Evolutionary conservation across 306 rosid species (phyloP), one percentile per base, ranked within the genome.

Genomic region (Delonix regia): DNA sequence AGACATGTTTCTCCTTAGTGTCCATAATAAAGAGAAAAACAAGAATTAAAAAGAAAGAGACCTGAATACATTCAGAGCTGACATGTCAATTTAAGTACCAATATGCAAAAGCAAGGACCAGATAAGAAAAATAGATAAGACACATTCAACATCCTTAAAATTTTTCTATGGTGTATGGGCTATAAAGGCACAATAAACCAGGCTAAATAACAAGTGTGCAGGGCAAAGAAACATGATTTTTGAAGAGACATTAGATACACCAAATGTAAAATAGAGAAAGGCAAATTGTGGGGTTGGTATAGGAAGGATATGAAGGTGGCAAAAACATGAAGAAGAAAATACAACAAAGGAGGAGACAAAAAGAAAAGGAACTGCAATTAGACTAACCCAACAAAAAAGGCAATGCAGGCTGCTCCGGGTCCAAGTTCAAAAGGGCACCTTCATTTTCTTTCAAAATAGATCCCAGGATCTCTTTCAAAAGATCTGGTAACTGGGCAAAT

Each of bases 381-480:
- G 12, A 78, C 88, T 85, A 85, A 92, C 98, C 98, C 98, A n/a
- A 94, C 97, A 64, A 94, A 94, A 89, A 92, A 94, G 97, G 96
- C 80, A 94, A 86, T 48, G 98, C 98, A 30, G 98, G 98, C 82
- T 94, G 98, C 90, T 94, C 98, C 8, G 92, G 93, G 81, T 94
- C 98, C 90, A 94, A 89, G 85, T 94, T 94, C 74, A 94, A 79
- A 69, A 94, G 93, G 47, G 98, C 78, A 16, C 98, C 98, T 90
- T 94, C 98, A 66, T 92, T 94, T 80, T 94, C 97, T 86, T 89
- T 94, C 89, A 94, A 81, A 88, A 94, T 92, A 47, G 98, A 92
- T 72, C 97, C 97, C 51, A 94, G 81, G 47, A 94, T 94, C 87
- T 94, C 98, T 85, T 87, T 94, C 84, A 92, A 83, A 77, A 94